phyloP scores from a whole-genome alignment of 352 stramenopile species.

The Phytophthora syringae region DNA sequence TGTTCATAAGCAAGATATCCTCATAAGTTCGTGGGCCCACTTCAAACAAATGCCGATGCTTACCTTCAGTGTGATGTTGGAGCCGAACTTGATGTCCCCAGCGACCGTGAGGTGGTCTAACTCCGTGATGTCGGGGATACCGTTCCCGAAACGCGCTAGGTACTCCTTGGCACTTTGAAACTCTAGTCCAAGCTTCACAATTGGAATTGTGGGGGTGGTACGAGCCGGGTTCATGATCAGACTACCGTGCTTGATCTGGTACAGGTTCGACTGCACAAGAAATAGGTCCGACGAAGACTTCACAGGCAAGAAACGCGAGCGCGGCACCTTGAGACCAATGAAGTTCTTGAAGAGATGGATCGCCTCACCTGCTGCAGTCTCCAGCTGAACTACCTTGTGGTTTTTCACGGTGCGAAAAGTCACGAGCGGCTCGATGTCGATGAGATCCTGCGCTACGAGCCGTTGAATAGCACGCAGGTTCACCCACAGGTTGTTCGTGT shows the following conservation, averaged over 20 bases:
- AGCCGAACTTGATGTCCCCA: constrained; percentile 93
- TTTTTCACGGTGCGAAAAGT: constrained; percentile 96
- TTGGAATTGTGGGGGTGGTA: constrained; percentile 85
- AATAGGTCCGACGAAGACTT: constrained; percentile 99
- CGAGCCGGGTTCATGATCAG: constrained; percentile 89
- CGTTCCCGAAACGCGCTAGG: constrained; percentile 80
- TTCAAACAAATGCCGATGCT: too few relatives aligned
- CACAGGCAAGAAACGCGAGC: constrained; percentile 97
- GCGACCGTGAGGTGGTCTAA: constrained; percentile 94
- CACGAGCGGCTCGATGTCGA: constrained; percentile 97
- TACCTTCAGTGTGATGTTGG: constrained; percentile 92
- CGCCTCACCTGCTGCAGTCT: constrained; percentile 97
- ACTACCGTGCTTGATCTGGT: constrained; percentile 93
- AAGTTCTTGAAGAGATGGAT: constrained; percentile 99
- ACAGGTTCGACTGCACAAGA: constrained; percentile 93
- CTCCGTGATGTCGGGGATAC: constrained; percentile 94
- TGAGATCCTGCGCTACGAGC: constrained; percentile 96
- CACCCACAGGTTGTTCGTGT: constrained; percentile 99
- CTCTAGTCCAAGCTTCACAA: constrained; percentile 93
- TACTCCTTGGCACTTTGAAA: constrained; percentile 93
- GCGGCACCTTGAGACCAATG: constrained; percentile 95
- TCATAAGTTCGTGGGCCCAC: background rate
- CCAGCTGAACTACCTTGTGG: constrained; percentile 95
- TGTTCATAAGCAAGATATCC: constrained; percentile 33
- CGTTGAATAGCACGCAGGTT: constrained; percentile 97